These are phyloP conservation scores for Medakamo hakoo DNA, from an alignment of 139 green algal genomes.

Conservation along the genomic window DNA sequence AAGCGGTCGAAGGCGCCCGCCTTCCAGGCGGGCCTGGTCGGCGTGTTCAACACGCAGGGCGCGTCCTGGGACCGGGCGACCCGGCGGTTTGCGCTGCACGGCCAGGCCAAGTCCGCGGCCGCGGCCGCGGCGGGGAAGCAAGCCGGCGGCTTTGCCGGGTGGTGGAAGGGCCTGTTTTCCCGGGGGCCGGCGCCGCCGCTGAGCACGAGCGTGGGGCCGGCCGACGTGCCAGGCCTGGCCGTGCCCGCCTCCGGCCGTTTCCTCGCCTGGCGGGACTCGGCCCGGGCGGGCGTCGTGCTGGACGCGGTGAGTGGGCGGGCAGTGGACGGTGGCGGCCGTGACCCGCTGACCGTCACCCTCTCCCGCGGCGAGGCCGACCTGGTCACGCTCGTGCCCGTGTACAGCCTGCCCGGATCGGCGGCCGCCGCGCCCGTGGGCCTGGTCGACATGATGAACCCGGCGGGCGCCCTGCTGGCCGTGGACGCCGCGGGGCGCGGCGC, in stretches of 20 bases:
- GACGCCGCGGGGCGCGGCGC: too few relatives aligned
- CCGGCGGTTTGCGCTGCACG: slow-evolving; percentile 51
- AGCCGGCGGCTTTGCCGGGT: background rate
- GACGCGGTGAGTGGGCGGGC: background rate
- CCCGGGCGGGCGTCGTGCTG: background rate
- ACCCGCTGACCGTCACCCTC: background rate
- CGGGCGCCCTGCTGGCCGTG: slow-evolving; percentile 31
- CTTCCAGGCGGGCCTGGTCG: slow-evolving; percentile 44
- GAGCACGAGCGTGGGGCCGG: slow-evolving; percentile 5
- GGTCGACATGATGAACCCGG: slow-evolving; percentile 49
- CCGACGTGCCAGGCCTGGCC: slow-evolving; percentile 29
- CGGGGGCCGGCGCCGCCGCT: slow-evolving; percentile 2
- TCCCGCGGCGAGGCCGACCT: slow-evolving; percentile 8
- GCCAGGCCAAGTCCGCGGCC: slow-evolving; percentile 2
- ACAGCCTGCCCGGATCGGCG: slow-evolving; percentile 6
- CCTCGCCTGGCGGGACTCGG: background rate
- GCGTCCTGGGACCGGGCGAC: slow-evolving; percentile 40
- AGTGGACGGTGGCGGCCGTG: background rate
- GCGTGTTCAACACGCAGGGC: slow-evolving; percentile 73
- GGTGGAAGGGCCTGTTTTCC: background rate
- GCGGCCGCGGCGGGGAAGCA: too few relatives aligned
- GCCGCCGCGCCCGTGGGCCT: slow-evolving; percentile 45
- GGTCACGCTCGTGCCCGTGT: slow-evolving; percentile 18
- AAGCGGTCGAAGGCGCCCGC: slow-evolving; percentile 35
- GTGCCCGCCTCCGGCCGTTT: background rate